Evolutionary conservation across 176 grass and related monocot genomes (phyloP).

Genomic region (Eragrostis nindensis): DNA sequence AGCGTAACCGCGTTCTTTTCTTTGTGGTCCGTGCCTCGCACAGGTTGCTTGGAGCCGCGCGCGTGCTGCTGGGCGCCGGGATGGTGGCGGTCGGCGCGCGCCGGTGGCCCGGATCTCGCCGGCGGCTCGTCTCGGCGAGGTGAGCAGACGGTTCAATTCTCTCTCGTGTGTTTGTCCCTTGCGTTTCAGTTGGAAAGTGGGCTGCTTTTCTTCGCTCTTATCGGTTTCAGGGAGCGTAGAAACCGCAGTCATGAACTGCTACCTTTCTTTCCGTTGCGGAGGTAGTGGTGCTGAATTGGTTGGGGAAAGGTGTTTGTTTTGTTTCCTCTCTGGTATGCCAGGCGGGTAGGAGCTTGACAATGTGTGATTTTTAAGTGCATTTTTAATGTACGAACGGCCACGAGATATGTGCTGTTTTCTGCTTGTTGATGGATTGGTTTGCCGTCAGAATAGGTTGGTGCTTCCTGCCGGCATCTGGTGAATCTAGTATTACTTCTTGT

Average conservation of each 20-base stretch:
- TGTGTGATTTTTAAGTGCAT: constrained; percentile 1
- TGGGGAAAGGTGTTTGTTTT: constrained; percentile 32
- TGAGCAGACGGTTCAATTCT: constrained; percentile 14
- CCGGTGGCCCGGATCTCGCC: constrained; percentile 49
- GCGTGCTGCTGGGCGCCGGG: constrained; percentile 38
- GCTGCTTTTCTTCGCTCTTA: background rate
- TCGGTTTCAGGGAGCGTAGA: background rate
- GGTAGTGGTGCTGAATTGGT: constrained; percentile 43
- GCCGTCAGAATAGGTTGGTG: background rate
- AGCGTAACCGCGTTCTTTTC: constrained; percentile 28
- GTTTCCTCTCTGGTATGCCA: constrained; percentile 32
- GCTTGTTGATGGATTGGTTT: background rate
- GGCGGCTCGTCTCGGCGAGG: constrained; percentile 34
- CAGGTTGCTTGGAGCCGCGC: constrained; percentile 52
- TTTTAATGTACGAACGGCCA: background rate
- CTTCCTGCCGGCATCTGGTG: constrained; percentile 19
- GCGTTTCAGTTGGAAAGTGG: background rate
- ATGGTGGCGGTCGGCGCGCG: constrained; percentile 39
- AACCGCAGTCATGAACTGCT: constrained; percentile 8
- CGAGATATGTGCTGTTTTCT: background rate
- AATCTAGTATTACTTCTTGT: constrained; percentile 22
- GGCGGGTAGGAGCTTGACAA: constrained; percentile 7
- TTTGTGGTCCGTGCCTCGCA: background rate
- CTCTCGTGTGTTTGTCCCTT: background rate
- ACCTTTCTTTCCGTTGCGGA: constrained; percentile 28